Base-by-base conservation (phyloP, 2,329 filamentous ascomycete species). In the Neofusicoccum ribis region DNA sequence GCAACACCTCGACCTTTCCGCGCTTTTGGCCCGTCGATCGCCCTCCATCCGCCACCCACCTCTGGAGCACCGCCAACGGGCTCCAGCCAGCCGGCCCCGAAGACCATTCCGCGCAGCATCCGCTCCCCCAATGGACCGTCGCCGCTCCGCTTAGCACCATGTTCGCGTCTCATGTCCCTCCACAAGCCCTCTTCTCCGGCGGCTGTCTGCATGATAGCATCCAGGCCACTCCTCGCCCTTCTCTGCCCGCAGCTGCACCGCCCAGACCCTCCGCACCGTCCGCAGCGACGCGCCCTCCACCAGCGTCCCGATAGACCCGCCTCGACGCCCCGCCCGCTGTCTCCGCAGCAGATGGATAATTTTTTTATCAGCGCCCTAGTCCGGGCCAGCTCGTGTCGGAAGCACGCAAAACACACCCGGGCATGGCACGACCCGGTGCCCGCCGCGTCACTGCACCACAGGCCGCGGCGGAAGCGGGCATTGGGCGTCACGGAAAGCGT, bases 121-220 rank as follows among this genome's bases (percentile, higher is more conserved):
- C 37, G 27, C 54, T 14, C 14, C 46, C n/a, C 31, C 50, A 46
- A 65, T 65, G 63, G 54, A 51, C 43, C 46, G 36, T 14, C 27
- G 23, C 27, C 27, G 27, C 27, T 37, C 34, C 20, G 20, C 43
- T 66, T 79, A 78, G 79, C 85, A 87, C 81, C 71, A 89, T 89
- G 87, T 83, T 78, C 80, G 80, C 76, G 74, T 83, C 84, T 85
- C 85, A 89, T 89, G 87, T 86, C 84, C 85, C 79, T 83, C 79
- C 76, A 84, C 80, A 65, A 82, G 81, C 79, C 80, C 80, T 78
- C 80, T 83, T 77, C 79, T 83, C 75, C 80, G 82, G 81, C 81
- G 79, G 72, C 80, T 74, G 76, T 79, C 77, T 79, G 81, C 68
- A 80, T 79, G 76, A 75, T 80, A 78, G 73, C 73, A 69, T 66